Evolutionary conservation across 2,329 filamentous ascomycete genomes (phyloP).

Genomic region (Aspergillus novoparasiticus): DNA sequence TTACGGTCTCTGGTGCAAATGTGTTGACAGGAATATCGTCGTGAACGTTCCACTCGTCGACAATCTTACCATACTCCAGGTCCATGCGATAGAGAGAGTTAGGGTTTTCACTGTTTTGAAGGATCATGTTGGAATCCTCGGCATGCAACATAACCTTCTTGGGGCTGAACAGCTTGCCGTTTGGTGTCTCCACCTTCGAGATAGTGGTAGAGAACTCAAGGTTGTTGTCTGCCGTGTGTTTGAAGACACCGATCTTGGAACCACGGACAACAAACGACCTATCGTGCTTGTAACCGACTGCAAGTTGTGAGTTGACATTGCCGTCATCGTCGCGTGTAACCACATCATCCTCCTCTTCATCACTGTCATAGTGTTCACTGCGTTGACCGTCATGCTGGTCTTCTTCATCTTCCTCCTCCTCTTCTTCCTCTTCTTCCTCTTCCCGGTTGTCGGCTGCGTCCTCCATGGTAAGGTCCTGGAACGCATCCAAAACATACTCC

Average conservation of each 20-base stretch:
- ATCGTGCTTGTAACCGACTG: constrained; percentile 96
- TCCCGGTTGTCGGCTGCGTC: constrained; percentile 63
- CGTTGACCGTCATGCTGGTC: constrained; percentile 64
- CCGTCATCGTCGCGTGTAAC: constrained; percentile 70
- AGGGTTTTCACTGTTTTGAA: constrained; percentile 80
- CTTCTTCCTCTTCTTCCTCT: constrained; percentile 57
- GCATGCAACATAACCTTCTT: constrained; percentile 97
- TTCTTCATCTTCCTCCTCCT: constrained; percentile 65
- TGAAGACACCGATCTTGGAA: constrained; percentile 98
- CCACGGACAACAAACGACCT: constrained; percentile 95
- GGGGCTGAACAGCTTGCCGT: constrained; percentile 84
- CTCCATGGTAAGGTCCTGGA: constrained; percentile 91
- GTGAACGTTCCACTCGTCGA: constrained; percentile 98
- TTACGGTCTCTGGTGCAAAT: constrained; percentile 83
- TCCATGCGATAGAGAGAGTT: constrained; percentile 97
- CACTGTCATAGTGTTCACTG: constrained; percentile 73
- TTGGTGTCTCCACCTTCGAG: constrained; percentile 87
- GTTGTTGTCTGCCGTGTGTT: constrained; percentile 88
- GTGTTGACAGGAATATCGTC: constrained; percentile 91
- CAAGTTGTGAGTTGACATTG: constrained; percentile 89
- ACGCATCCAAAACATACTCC: constrained; percentile 93
- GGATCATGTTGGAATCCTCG: constrained; percentile 84
- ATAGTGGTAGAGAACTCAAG: constrained; percentile 97
- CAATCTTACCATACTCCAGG: constrained; percentile 94
- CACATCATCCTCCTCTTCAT: constrained; percentile 79